These are phyloP conservation scores for Mycena belliarum DNA, from an alignment of 768 basidiomycete species.

Conservation along the genomic window DNA sequence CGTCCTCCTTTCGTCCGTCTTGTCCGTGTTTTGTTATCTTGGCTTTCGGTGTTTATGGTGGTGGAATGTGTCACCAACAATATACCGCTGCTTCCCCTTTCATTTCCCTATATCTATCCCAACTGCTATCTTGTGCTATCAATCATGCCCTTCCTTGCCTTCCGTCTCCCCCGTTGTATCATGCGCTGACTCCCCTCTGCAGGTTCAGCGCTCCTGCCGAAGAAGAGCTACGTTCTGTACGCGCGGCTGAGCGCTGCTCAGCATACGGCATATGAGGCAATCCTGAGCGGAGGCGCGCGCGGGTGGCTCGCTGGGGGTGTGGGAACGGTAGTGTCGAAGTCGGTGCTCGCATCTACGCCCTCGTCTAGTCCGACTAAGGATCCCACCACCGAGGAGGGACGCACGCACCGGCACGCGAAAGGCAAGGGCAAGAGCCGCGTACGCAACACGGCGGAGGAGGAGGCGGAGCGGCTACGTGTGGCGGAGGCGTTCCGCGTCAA, in stretches of 20 bases:
- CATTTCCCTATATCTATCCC: too few relatives aligned
- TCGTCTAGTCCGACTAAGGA: background rate
- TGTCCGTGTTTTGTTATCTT: background rate
- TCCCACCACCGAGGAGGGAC: constrained; percentile 21
- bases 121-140: too few relatives aligned
- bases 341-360: constrained; percentile 23
- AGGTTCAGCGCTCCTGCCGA: constrained; percentile 74
- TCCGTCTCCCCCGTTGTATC: background rate
- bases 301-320: constrained; percentile 50
- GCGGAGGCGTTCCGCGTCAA: constrained; percentile 56
- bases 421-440: constrained; percentile 24
- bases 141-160: background rate
- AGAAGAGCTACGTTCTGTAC: constrained; percentile 93
- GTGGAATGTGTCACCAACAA: too few relatives aligned
- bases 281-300: constrained; percentile 72
- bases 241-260: constrained; percentile 85
- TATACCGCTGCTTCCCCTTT: too few relatives aligned
- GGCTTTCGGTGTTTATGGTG: background rate
- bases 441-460: constrained; percentile 25
- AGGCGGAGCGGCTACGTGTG: constrained; percentile 44
- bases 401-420: constrained; percentile 43
- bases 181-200: background rate
- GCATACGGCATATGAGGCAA: constrained; percentile 80
- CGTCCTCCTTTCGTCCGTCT: background rate
- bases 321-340: constrained; percentile 28